Conservation (phyloP, 1,139 yeast species). For the Magnusiomyces tetraspermus region DNA sequence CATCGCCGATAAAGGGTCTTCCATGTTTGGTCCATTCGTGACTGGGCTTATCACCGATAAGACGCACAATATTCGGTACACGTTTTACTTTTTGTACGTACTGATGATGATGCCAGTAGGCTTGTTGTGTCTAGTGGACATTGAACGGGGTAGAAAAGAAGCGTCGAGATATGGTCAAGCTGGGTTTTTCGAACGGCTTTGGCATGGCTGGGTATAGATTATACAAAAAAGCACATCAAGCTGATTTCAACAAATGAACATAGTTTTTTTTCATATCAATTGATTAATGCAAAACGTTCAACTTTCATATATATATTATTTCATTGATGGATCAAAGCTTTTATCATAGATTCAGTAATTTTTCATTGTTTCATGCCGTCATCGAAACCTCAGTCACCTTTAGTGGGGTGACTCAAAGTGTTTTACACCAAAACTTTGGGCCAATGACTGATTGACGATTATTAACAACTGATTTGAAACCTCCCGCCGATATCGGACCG, state of each 20-base stretch:
- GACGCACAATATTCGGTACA: conserved; percentile 59
- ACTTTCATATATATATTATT: too few relatives aligned
- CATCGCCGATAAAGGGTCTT: conserved; percentile 67
- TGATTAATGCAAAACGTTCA: too few relatives aligned
- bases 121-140: conserved; percentile 40
- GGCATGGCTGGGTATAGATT: too few relatives aligned
- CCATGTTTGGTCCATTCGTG: conserved; percentile 56
- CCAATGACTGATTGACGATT: neutral
- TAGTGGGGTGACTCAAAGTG: neutral
- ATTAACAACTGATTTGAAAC: neutral
- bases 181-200: too few relatives aligned
- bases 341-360: neutral
- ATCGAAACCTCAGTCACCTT: too few relatives aligned
- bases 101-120: conserved; percentile 46
- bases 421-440: neutral
- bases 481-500: too few relatives aligned
- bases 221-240: too few relatives aligned
- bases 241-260: too few relatives aligned
- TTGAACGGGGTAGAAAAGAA: conserved; percentile 43
- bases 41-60: conserved; percentile 57
- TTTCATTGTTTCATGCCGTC: too few relatives aligned
- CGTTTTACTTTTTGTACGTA: conserved; percentile 49
- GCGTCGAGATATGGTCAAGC: too few relatives aligned
- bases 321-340: too few relatives aligned
- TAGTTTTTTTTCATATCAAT: too few relatives aligned